Conservation (phyloP, 768 basidiomycete species). For the Naematelia aurantialba region DNA sequence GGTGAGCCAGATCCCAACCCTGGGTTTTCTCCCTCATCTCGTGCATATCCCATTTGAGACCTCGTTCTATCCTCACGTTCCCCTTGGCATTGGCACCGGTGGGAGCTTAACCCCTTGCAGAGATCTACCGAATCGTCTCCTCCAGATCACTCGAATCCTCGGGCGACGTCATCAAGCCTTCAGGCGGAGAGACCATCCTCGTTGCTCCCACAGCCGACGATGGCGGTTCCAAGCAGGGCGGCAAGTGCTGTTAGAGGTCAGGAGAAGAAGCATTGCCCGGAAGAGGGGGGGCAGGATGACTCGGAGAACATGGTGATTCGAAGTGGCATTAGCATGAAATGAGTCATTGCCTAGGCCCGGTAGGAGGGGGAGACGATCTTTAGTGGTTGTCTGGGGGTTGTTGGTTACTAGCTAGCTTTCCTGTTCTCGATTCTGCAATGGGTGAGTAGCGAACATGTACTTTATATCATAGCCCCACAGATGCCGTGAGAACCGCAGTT, state of each 20-base stretch:
- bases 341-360: neutral
- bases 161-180: slow-evolving; percentile 70
- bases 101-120: slow-evolving; percentile 55
- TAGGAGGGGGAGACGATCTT: neutral
- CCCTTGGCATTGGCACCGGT: too few species aligned
- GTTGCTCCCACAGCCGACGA: slow-evolving; percentile 65
- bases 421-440: neutral
- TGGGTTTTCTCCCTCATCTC: neutral
- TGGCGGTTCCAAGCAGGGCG: slow-evolving; percentile 50
- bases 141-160: slow-evolving; percentile 88
- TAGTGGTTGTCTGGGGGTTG: neutral
- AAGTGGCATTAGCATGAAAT: neutral
- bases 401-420: neutral
- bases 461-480: too few species aligned
- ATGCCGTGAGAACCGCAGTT: too few species aligned
- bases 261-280: neutral
- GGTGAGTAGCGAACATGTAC: neutral
- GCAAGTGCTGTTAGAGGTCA: slow-evolving; percentile 51
- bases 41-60: neutral
- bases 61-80: too few species aligned
- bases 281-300: neutral
- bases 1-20: slow-evolving; percentile 59
- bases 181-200: slow-evolving; percentile 72
- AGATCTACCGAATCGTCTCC: slow-evolving; percentile 96
- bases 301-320: neutral